phyloP scores from a whole-genome alignment of 106 monocot genomes.

The Dendrobium nobile region DNA sequence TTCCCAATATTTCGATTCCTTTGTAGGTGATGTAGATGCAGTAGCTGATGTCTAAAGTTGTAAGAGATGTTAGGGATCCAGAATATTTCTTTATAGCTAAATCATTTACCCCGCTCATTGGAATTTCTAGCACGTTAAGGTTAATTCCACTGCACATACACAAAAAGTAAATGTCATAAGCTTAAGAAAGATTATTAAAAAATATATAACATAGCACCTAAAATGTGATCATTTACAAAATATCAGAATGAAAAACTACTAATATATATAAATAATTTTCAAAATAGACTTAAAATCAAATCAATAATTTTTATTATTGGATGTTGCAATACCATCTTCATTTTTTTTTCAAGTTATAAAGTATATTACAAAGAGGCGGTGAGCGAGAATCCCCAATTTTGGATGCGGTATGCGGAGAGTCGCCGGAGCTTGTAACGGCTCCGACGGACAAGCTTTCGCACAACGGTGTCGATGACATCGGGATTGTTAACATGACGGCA shows the following conservation, averaged over 20 bases:
- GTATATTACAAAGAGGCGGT: constrained; percentile 1
- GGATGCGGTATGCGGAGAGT: not conserved
- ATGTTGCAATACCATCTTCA: no score
- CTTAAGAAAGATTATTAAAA: no score
- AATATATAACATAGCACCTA: no score
- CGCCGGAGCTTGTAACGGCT: not conserved
- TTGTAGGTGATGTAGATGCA: constrained; percentile 40
- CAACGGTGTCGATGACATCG: not conserved
- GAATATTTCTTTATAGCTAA: constrained; percentile 14
- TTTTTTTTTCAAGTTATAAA: no score
- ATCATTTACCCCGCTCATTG: constrained; percentile 44
- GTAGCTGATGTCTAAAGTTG: constrained; percentile 46
- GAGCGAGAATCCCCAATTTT: constrained; percentile 3
- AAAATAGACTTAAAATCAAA: no score
- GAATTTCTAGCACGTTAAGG: constrained; percentile 46
- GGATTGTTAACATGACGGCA: not conserved
- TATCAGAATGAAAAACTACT: no score
- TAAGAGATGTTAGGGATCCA: constrained; percentile 18
- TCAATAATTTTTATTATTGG: no score
- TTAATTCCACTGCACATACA: not conserved
- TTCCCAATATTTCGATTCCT: constrained; percentile 40
- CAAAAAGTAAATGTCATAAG: not conserved
- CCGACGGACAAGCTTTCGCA: not conserved
- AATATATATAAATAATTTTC: no score
- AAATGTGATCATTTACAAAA: no score